A percentile compares a stretch with the other conserved stretches of the same genome.
Conservation (phyloP, 2,329 filamentous ascomycete species). For the Curvularia verruculosa region DNA sequence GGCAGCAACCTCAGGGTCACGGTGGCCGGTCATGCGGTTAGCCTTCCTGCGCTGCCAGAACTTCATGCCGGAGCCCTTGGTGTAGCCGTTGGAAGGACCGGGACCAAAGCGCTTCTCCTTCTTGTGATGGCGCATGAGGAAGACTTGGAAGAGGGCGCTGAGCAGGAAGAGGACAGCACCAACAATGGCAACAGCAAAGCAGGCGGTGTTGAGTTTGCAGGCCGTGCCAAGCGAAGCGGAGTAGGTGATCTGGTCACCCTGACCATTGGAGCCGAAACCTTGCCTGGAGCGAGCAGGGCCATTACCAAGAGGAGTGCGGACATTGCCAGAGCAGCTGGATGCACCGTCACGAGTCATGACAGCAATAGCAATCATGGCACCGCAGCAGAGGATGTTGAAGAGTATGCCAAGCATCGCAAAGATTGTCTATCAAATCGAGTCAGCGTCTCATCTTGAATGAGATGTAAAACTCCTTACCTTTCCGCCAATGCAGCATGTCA, state of each 20-base stretch:
- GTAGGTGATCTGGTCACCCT: conserved; percentile 52
- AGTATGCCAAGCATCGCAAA: conserved; percentile 75
- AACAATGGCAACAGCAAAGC: conserved; percentile 78
- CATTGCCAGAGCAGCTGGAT: conserved; percentile 65
- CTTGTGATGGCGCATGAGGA: conserved; percentile 72
- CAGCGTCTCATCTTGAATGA: neutral
- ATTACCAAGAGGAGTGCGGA: conserved; percentile 72
- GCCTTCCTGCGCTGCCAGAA: conserved; percentile 53
- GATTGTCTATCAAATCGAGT: conserved; percentile 50
- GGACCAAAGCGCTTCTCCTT: conserved; percentile 76
- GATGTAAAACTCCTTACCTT: conserved; percentile 50
- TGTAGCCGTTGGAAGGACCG: conserved; percentile 70
- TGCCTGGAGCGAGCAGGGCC: conserved; percentile 61
- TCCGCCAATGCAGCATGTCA: conserved; percentile 82
- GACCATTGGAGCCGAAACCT: conserved; percentile 54
- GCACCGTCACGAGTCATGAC: conserved; percentile 73
- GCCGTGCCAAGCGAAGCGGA: conserved; percentile 60
- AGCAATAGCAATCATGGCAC: conserved; percentile 81
- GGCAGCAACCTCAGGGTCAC: conserved; percentile 54
- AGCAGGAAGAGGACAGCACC: conserved; percentile 77
- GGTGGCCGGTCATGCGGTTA: conserved; percentile 38
- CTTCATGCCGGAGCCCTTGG: conserved; percentile 61
- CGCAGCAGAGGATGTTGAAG: conserved; percentile 77
- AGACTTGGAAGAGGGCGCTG: conserved; percentile 71
- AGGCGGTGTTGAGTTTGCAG: conserved; percentile 78